Base-by-base conservation (phyloP, 306 rosid species). In the Clitoria ternatea region DNA sequence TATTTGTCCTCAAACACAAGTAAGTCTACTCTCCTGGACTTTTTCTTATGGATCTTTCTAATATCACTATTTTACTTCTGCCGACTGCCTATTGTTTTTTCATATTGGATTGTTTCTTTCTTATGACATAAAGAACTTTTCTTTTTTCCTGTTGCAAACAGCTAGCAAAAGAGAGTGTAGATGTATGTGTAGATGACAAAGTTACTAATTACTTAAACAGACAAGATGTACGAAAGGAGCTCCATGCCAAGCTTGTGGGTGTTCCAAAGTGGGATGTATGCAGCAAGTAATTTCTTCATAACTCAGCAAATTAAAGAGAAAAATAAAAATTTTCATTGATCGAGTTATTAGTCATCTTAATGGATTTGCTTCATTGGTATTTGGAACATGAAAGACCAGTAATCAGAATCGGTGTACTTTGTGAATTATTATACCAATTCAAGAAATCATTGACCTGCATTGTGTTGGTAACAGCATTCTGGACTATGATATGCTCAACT, bases 171-270 rank as follows among this genome's bases (percentile, higher is more conserved):
- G 92, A 87, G 74, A 72, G 87, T 3, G 68, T 92, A 48, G 97
- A 92, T 78, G 97, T 92, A 29, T 92, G 97, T 15, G 96, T 92
- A 39, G 97, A 92, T 74, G 97, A 92, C 50, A 88, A 92, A 76
- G 88, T 83, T 24, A 89, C 87, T 8, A 92, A 85, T 66, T 92
- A 92, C 76, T 81, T 92, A 29, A 92, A 92, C 79, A 75, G 96
- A 75, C 66, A 37, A 71, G 97, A 92, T 62, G 97, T 87, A 30
- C 88, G 81, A 61, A 81, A 80, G 64, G 86, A 82, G 0, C 90
- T 92, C 62, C 97, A 73, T 52, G 97, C 97, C 19, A 89, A 83
- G 37, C 96, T 92, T 70, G 91, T 89, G 50, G 94, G 97, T 59
- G 94, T 89, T 47, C 86, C 64, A 13, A 70, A 76, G 57, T 92